Percentiles rank a stretch among this genome's conserved stretches.
phyloP scores from a whole-genome alignment of 768 basidiomycete genomes.

The Cystoderma amianthinum region DNA sequence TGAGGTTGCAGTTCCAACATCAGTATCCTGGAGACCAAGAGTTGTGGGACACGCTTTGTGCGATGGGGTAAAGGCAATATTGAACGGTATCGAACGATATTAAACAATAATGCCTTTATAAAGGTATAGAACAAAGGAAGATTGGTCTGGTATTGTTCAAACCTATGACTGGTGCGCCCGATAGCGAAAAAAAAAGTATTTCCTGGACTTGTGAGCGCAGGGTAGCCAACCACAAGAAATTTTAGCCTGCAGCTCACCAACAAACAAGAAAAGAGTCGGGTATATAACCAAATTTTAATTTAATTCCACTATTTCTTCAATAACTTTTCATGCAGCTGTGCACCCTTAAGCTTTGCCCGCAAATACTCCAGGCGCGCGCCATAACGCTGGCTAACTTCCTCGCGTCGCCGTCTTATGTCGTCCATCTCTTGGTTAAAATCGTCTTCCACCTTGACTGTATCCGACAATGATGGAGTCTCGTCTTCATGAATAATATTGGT shows the following conservation, averaged over 20 bases:
- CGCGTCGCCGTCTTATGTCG: slow-evolving; percentile 62
- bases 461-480: slow-evolving; percentile 19
- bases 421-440: slow-evolving; percentile 52
- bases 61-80: too few species aligned
- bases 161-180: too few species aligned
- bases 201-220: too few species aligned
- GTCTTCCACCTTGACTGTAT: slow-evolving; percentile 19
- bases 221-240: not conserved
- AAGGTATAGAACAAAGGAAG: too few species aligned
- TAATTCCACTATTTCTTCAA: slow-evolving; percentile 42
- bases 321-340: slow-evolving; percentile 78
- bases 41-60: too few species aligned
- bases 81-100: too few species aligned
- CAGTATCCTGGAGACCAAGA: too few species aligned
- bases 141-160: too few species aligned
- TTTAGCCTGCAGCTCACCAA: slow-evolving; percentile 5
- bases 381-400: slow-evolving; percentile 68
- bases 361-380: slow-evolving; percentile 74
- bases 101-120: too few species aligned
- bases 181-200: too few species aligned
- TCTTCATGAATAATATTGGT: slow-evolving; percentile 48
- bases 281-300: slow-evolving; percentile 12
- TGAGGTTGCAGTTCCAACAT: too few species aligned
- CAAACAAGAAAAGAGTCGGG: slow-evolving; percentile 23
- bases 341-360: slow-evolving; percentile 76